These are phyloP conservation scores for Stellera chamaejasme DNA, from an alignment of 345 rosid genomes.

Conservation along the genomic window DNA sequence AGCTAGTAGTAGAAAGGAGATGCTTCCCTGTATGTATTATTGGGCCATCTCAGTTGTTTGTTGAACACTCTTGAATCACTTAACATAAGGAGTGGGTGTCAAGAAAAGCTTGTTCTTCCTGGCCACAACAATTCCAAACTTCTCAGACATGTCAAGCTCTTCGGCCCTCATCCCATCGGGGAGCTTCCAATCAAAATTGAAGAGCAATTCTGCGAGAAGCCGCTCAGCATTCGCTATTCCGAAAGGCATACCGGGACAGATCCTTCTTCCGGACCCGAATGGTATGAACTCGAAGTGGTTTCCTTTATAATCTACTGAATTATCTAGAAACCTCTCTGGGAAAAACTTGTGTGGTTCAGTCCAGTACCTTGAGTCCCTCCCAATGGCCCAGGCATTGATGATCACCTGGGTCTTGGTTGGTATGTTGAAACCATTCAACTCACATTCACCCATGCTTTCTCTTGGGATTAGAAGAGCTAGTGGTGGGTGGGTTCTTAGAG, in stretches of 20 bases:
- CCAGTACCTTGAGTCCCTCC: constrained; percentile 10
- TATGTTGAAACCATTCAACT: constrained; percentile 23
- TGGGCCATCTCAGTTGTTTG: too few relatives aligned
- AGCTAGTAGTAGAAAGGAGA: too few relatives aligned
- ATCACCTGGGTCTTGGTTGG: constrained; percentile 26
- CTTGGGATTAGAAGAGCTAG: constrained; percentile 31
- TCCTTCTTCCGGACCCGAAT: constrained; percentile 20
- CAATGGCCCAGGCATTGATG: constrained; percentile 2
- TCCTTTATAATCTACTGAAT: constrained; percentile 11
- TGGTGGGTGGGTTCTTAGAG: constrained; percentile 5
- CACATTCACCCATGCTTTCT: constrained; percentile 28
- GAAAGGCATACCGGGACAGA: constrained; percentile 20
- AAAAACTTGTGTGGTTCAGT: constrained; percentile 7
- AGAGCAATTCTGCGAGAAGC: constrained; percentile 10
- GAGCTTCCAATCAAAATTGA: constrained; percentile 11
- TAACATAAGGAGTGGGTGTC: too few relatives aligned
- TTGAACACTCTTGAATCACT: too few relatives aligned
- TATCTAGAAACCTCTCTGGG: constrained; percentile 14
- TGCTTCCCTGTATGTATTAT: too few relatives aligned
- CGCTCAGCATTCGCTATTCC: constrained; percentile 13
- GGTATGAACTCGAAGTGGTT: constrained; percentile 17
- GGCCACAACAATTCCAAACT: background rate
- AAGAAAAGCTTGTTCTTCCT: too few relatives aligned
- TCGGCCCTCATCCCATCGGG: constrained; percentile 2
- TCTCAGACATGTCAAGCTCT: constrained; percentile 1